Conservation (phyloP, 805 yeast species). For the Hanseniaspora nectarophila region DNA sequence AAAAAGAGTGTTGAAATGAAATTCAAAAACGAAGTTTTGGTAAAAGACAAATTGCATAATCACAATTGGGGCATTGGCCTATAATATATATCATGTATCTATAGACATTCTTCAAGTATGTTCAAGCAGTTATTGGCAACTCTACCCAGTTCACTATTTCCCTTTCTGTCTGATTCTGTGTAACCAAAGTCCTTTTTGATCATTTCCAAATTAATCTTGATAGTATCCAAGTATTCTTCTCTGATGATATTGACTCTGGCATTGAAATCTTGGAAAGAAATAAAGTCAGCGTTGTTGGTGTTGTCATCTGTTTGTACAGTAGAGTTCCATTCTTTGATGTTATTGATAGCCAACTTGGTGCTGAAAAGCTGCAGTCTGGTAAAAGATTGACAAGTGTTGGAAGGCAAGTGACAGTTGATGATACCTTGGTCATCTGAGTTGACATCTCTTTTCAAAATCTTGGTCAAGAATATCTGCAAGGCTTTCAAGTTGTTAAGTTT, state of each 20-base stretch:
- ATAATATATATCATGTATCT: neutral
- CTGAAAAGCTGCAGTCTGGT: conserved; percentile 10
- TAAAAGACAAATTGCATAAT: neutral
- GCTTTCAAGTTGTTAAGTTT: conserved; percentile 14
- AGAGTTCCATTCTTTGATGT: conserved; percentile 11
- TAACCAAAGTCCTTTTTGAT: conserved; percentile 12
- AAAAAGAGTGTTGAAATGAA: neutral
- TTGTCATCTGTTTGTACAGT: neutral
- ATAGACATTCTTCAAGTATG: conserved; percentile 5
- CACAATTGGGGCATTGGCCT: neutral
- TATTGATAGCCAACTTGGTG: conserved; percentile 6
- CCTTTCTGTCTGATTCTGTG: conserved; percentile 1
- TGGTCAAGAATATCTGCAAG: conserved; percentile 3
- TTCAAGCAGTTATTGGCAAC: conserved; percentile 13
- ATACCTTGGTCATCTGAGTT: neutral
- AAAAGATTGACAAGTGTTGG: conserved; percentile 10
- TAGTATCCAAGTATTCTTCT: conserved; percentile 4
- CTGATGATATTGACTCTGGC: conserved; percentile 8
- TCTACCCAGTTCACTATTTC: conserved; percentile 12
- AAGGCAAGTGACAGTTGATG: conserved; percentile 4
- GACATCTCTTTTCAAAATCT: neutral
- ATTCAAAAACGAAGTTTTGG: neutral
- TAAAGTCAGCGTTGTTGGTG: neutral
- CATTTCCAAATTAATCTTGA: conserved; percentile 10
- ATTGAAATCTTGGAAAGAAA: conserved; percentile 13